Evolutionary conservation across 2,329 filamentous ascomycete genomes (phyloP).

Genomic region (Aureobasidium leucospermi): DNA sequence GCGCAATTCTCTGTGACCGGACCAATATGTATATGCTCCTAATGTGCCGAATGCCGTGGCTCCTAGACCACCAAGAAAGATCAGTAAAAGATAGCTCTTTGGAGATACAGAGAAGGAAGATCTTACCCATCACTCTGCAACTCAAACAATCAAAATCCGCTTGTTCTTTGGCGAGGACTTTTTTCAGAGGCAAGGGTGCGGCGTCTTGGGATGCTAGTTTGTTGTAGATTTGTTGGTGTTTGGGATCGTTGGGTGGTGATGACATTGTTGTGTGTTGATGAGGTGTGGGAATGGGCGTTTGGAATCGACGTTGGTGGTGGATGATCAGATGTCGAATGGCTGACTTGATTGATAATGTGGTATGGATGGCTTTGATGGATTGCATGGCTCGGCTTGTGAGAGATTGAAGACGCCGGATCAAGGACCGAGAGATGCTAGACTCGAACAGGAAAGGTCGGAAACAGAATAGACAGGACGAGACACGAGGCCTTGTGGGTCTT

Average conservation of each 20-base stretch:
- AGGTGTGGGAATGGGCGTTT: too few relatives aligned
- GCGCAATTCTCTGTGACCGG: slow-evolving; percentile 38
- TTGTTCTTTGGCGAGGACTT: slow-evolving; percentile 43
- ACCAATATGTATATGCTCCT: slow-evolving; percentile 39
- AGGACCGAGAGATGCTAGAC: background rate
- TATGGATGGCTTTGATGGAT: background rate
- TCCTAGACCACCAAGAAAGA: slow-evolving; percentile 24
- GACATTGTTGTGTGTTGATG: background rate
- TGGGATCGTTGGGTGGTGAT: background rate
- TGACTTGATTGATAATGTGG: too few relatives aligned
- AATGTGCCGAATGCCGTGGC: slow-evolving; percentile 39
- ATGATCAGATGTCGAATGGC: too few relatives aligned
- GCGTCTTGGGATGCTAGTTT: background rate
- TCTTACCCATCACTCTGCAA: slow-evolving; percentile 27
- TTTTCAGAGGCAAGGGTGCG: slow-evolving; percentile 17
- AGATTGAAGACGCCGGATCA: background rate
- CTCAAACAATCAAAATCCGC: slow-evolving; percentile 27
- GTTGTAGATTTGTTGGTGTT: background rate
- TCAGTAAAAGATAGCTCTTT: background rate
- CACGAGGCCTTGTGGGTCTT: slow-evolving; percentile 6
- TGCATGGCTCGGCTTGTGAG: background rate
- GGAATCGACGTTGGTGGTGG: too few relatives aligned
- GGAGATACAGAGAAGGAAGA: background rate
- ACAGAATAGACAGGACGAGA: background rate
- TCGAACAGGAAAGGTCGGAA: background rate